Percentiles rank a stretch among this genome's conserved stretches.
These are phyloP conservation scores for Sambucus nigra DNA, from an alignment of 129 eudicot species.

Conservation along the genomic window DNA sequence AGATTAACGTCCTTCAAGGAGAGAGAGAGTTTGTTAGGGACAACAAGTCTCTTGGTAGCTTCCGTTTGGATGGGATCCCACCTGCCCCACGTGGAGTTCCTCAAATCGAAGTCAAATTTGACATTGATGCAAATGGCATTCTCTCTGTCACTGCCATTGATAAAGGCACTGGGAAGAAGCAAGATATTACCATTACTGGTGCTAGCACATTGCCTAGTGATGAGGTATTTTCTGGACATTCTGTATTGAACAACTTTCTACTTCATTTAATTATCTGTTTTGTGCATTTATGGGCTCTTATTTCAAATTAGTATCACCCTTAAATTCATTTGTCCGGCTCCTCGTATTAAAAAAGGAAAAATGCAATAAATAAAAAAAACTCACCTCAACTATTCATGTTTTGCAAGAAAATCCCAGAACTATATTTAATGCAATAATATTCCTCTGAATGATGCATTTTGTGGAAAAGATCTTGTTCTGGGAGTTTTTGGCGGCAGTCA, in stretches of 20 bases:
- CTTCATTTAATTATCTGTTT: not conserved
- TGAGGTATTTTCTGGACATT: conserved; percentile 41
- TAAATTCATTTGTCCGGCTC: no score
- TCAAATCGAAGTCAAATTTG: conserved; percentile 93
- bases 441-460: no score
- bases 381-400: no score
- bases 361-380: no score
- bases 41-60: conserved; percentile 92
- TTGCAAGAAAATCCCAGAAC: no score
- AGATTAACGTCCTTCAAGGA: conserved; percentile 91
- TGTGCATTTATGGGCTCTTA: not conserved
- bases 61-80: conserved; percentile 91
- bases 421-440: no score
- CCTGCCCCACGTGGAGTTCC: conserved; percentile 99
- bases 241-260: not conserved
- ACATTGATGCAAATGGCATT: conserved; percentile 94
- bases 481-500: no score
- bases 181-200: conserved; percentile 94
- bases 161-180: conserved; percentile 95
- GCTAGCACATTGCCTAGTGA: conserved; percentile 95
- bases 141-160: conserved; percentile 84
- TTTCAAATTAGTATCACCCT: no score
- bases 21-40: conserved; percentile 97
- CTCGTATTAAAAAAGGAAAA: no score
- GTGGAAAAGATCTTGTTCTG: no score